Percentiles rank a stretch among this genome's conserved stretches.
Evolutionary conservation across 78 protist species (phyloP).

Genomic region (Salpingoeca rosetta): DNA sequence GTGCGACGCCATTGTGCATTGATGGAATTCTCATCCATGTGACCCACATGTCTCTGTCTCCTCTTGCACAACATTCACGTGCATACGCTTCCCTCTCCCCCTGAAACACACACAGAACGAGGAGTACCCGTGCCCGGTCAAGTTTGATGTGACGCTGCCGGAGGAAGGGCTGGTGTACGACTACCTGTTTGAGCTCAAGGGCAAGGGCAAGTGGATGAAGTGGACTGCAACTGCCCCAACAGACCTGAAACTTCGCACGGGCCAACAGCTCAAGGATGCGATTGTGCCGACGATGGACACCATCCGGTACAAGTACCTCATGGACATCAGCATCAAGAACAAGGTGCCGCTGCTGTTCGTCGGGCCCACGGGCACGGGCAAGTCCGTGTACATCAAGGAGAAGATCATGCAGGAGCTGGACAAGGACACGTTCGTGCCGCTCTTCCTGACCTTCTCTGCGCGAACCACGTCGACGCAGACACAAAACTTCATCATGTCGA

Average conservation of each 20-base stretch:
- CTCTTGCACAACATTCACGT: too few relatives aligned
- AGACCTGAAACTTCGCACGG: neutral
- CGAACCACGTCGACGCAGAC: constrained; percentile 59
- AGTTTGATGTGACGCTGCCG: neutral
- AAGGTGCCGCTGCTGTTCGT: constrained; percentile 31
- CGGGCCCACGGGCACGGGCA: constrained; percentile 75
- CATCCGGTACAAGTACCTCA: neutral
- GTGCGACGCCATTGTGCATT: too few relatives aligned
- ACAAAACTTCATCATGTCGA: constrained; percentile 39
- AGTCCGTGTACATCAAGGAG: constrained; percentile 41
- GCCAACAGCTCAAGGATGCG: neutral
- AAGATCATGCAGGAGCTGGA: constrained; percentile 25
- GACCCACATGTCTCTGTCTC: too few relatives aligned
- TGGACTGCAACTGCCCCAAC: constrained; percentile 26
- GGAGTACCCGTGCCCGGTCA: neutral
- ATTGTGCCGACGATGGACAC: constrained; percentile 47
- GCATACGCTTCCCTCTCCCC: too few relatives aligned
- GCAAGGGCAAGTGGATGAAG: constrained; percentile 21
- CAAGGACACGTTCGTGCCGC: constrained; percentile 13
- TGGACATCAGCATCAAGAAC: neutral
- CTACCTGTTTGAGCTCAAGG: constrained; percentile 24
- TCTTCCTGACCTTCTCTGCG: constrained; percentile 64
- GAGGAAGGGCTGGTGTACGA: constrained; percentile 20
- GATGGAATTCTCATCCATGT: too few relatives aligned
- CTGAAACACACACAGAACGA: too few relatives aligned